These are phyloP conservation scores for Pichia sp. DNA, from an alignment of 1,139 yeast species.

Conservation along the genomic window DNA sequence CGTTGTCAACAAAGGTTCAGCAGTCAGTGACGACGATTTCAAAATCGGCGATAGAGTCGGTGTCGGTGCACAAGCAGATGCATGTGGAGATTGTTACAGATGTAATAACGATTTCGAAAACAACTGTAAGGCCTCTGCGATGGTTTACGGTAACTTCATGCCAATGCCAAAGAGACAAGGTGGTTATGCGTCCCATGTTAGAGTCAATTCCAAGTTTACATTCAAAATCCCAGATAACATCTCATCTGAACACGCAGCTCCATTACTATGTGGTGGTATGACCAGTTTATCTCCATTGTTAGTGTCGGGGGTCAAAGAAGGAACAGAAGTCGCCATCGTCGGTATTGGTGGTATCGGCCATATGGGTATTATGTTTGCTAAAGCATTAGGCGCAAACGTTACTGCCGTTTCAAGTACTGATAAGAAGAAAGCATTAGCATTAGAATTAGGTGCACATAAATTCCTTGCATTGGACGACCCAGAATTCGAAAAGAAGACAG, in stretches of 20 bases:
- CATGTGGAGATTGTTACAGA: conserved; percentile 47
- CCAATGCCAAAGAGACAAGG: conserved; percentile 45
- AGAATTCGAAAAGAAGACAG: conserved; percentile 38
- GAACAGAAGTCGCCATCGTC: conserved; percentile 45
- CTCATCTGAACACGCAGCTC: conserved; percentile 48
- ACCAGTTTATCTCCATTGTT: conserved; percentile 54
- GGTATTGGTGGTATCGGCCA: conserved; percentile 61
- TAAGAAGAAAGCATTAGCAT: conserved; percentile 46
- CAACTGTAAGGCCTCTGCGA: conserved; percentile 39
- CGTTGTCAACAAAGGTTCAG: conserved; percentile 41
- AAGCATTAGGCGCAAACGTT: conserved; percentile 56
- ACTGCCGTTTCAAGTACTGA: conserved; percentile 49
- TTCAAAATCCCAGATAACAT: conserved; percentile 54
- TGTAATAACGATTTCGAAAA: conserved; percentile 46
- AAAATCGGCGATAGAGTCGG: conserved; percentile 61
- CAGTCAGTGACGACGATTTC: conserved; percentile 28
- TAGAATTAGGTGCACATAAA: conserved; percentile 48
- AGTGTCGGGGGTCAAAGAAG: conserved; percentile 37
- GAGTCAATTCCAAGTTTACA: conserved; percentile 48
- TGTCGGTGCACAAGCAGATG: conserved; percentile 49
- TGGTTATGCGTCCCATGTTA: conserved; percentile 55
- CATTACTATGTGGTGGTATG: conserved; percentile 62
- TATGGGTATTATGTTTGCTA: conserved; percentile 51
- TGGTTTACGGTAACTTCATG: conserved; percentile 42
- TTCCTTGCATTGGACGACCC: conserved; percentile 42